These are phyloP conservation scores for Phyllosticta capitalensis DNA, from an alignment of 2,329 filamentous ascomycete species.

Conservation along the genomic window DNA sequence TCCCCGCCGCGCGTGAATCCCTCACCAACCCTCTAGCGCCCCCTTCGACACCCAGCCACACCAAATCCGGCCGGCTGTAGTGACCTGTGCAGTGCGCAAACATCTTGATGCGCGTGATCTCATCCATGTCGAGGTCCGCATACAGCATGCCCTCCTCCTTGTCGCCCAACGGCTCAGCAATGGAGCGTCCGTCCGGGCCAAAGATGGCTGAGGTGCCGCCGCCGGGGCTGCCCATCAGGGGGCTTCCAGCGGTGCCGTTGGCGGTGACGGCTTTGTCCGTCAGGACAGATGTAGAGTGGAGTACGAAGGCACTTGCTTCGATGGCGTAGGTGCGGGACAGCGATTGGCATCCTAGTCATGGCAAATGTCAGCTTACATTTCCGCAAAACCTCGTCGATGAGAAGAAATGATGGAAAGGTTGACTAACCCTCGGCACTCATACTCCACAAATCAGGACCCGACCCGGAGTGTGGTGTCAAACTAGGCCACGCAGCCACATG, in stretches of 20 bases:
- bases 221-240: slow-evolving; percentile 32
- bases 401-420: not conserved
- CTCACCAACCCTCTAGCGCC: no score
- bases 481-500: slow-evolving; percentile 35
- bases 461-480: not conserved
- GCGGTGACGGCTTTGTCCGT: slow-evolving; percentile 34
- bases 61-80: slow-evolving; percentile 1
- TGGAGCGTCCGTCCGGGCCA: slow-evolving; percentile 41
- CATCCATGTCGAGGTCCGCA: slow-evolving; percentile 42
- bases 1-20: no score
- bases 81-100: not conserved
- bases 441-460: not conserved
- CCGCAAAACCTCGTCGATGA: no score
- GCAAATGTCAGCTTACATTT: slow-evolving; percentile 15
- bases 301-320: slow-evolving; percentile 46
- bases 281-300: slow-evolving; percentile 43
- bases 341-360: slow-evolving; percentile 22
- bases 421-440: slow-evolving; percentile 1
- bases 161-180: slow-evolving; percentile 31
- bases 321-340: slow-evolving; percentile 48
- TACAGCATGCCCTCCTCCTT: slow-evolving; percentile 41
- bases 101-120: slow-evolving; percentile 16
- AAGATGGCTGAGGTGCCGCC: slow-evolving; percentile 44
- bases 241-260: slow-evolving; percentile 33
- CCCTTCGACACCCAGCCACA: slow-evolving; percentile 5